Evolutionary conservation across 768 basidiomycete genomes (phyloP), one percentile per base, ranked within the genome.

Genomic region (Suillus spraguei): DNA sequence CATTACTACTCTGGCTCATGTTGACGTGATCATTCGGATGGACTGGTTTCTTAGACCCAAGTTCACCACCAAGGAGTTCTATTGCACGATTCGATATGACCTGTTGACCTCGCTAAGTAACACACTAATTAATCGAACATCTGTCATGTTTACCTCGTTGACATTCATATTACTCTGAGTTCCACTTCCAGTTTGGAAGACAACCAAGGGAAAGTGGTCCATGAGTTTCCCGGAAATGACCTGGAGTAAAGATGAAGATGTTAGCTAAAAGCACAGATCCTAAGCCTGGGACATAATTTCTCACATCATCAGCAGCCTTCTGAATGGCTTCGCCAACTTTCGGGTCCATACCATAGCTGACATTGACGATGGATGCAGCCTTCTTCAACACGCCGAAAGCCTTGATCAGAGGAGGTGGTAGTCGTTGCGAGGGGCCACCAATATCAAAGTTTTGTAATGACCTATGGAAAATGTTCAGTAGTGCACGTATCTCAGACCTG

Each of bases 1-100:
- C 97, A 72, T 99, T 99, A 72, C 94, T 96, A 67, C 94, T 97
- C 78, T 99, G 97, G 76, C 94, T 95, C 92, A 91, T 97, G 82
- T 99, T 99, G 70, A 98, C 96, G 78, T 99, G 97, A 74, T 99
- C 97, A 77, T 99, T 99, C 42, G 97, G 97, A 75, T 99, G 97
- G 2, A 99, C 96, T 10, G 97, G 97, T 70, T 83, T 94, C 83
- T 99, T 99, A 53, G 92, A 94, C 39, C 97, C 97, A 62, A 98
- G 82, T 79, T 95, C 84, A 20, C 97, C 97, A 8, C 97, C 97
- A 64, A 99, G 87, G 65, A 97, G 80, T 80, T 99, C 95, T 72
- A 99, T 99, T 39, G 97, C 97, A 64, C 97, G 89, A 77, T 99
- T 99, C 32, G 96, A 97, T 73, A 99, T 96, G 70, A 98, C 96